Percentiles rank a stretch among this genome's conserved stretches.
phyloP scores from a whole-genome alignment of 495 filamentous ascomycete genomes.

The Rusavskia elegans region DNA sequence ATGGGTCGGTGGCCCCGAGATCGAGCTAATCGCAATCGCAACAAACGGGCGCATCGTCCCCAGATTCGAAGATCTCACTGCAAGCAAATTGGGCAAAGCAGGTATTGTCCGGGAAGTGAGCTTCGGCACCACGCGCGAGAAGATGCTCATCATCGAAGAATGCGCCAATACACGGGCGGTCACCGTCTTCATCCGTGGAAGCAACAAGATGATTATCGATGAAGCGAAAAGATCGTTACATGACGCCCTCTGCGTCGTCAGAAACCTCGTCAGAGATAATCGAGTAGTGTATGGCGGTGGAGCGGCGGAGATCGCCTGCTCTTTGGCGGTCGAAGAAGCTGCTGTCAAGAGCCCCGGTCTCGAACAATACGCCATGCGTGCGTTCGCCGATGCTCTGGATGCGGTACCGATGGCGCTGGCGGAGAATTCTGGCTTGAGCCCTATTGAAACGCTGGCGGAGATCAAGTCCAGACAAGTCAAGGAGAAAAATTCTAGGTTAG shows the following conservation, averaged over 20 bases:
- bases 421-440: constrained; percentile 91
- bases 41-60: constrained; percentile 97
- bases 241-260: constrained; percentile 93
- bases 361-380: constrained; percentile 97
- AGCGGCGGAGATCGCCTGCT: constrained; percentile 95
- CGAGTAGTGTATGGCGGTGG: constrained; percentile 97
- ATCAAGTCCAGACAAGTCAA: constrained; percentile 94
- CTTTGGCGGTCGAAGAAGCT: constrained; percentile 85
- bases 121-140: constrained; percentile 94
- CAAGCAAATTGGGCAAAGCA: constrained; percentile 79
- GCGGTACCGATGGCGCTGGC: constrained; percentile 90
- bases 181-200: constrained; percentile 87
- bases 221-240: constrained; percentile 95
- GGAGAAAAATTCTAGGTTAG: constrained; percentile 67
- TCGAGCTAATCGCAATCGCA: constrained; percentile 95
- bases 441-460: constrained; percentile 84
- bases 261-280: constrained; percentile 91
- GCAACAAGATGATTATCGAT: constrained; percentile 99
- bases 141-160: constrained; percentile 99
- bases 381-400: constrained; percentile 90
- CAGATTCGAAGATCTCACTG: constrained; percentile 82
- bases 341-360: constrained; percentile 89
- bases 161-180: constrained; percentile 96
- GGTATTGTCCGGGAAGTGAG: constrained; percentile 86
- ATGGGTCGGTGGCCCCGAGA: constrained; percentile 97